phyloP scores from a whole-genome alignment of 106 monocot genomes.

The Phalaenopsis equestris region DNA sequence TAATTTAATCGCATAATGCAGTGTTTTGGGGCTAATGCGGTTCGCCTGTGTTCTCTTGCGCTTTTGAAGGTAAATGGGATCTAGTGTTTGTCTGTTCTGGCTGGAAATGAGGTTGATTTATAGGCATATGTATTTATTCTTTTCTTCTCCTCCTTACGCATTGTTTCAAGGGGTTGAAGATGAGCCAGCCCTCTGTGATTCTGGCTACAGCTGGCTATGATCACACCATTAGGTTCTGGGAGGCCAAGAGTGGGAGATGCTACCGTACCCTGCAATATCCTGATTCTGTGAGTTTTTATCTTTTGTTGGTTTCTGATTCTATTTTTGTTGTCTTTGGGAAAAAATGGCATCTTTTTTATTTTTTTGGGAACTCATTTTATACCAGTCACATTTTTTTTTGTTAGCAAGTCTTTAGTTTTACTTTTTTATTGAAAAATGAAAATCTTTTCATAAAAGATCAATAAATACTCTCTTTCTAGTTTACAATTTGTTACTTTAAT shows the following conservation, averaged over 20 bases:
- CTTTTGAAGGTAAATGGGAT: no score
- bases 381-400: no score
- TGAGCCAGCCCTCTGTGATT: constrained; percentile 66
- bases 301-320: background rate
- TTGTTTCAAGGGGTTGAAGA: constrained; percentile 13
- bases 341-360: no score
- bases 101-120: background rate
- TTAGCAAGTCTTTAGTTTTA: no score
- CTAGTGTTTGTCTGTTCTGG: background rate
- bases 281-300: constrained; percentile 40
- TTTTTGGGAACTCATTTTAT: background rate
- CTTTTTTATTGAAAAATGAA: no score
- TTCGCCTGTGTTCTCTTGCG: background rate
- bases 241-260: constrained; percentile 67
- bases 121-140: background rate
- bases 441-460: no score
- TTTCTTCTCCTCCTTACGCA: background rate
- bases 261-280: constrained; percentile 68
- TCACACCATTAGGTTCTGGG: constrained; percentile 75
- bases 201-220: constrained; percentile 69
- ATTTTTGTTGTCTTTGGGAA: background rate
- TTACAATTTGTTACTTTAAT: no score
- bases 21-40: background rate
- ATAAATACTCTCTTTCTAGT: no score
- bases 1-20: background rate